phyloP scores from a whole-genome alignment of 2,329 filamentous ascomycete genomes.

The Byssothecium circinans region DNA sequence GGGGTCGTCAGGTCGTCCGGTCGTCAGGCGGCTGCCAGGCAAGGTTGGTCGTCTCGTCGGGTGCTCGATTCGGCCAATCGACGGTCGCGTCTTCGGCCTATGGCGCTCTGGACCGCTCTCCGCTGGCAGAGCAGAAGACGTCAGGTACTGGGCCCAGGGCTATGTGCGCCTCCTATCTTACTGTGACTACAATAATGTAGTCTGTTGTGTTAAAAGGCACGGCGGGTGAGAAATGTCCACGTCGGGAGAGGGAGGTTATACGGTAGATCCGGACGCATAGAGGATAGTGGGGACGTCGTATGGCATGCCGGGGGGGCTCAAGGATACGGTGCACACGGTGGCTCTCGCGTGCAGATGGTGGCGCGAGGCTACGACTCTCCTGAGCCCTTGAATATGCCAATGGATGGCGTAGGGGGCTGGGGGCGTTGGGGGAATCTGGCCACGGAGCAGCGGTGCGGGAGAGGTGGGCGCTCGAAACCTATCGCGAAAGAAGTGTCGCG shows the following conservation, averaged over 20 bases:
- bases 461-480: too few relatives aligned
- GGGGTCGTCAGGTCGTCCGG: too few relatives aligned
- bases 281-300: slow-evolving; percentile 38
- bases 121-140: slow-evolving; percentile 15
- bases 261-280: slow-evolving; percentile 42
- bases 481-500: too few relatives aligned
- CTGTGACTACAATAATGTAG: slow-evolving; percentile 35
- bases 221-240: slow-evolving; percentile 40
- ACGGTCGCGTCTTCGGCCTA: slow-evolving; percentile 12
- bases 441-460: neutral
- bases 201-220: slow-evolving; percentile 13
- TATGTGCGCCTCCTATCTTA: slow-evolving; percentile 23
- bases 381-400: slow-evolving; percentile 7
- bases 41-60: slow-evolving; percentile 20
- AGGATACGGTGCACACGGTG: slow-evolving; percentile 35
- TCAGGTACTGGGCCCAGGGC: slow-evolving; percentile 11
- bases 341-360: slow-evolving; percentile 36
- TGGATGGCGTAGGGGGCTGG: slow-evolving; percentile 25
- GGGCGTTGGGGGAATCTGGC: neutral
- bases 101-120: slow-evolving; percentile 20
- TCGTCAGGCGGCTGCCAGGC: slow-evolving; percentile 12
- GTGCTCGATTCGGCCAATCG: slow-evolving; percentile 33
- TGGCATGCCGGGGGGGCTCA: slow-evolving; percentile 34
- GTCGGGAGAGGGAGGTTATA: slow-evolving; percentile 39
- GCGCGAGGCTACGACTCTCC: slow-evolving; percentile 15